Conservation (phyloP, 768 basidiomycete genomes). For the Boletus insuetus region DNA sequence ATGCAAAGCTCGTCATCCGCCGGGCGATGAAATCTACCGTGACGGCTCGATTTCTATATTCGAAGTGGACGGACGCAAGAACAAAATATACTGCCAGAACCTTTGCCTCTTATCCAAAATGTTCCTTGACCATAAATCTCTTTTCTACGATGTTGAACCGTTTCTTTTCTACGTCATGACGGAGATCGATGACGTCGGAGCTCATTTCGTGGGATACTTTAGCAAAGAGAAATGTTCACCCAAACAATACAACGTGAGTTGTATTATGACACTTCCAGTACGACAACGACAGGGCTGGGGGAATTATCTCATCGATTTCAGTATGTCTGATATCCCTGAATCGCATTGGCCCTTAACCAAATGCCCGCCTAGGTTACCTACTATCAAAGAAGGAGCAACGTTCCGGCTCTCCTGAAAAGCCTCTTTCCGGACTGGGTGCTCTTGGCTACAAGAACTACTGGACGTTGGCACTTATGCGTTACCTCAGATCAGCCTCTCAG, state of each 20-base stretch:
- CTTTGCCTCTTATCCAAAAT: conserved; percentile 96
- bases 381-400: conserved; percentile 93
- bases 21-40: conserved; percentile 97
- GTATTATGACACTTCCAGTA: conserved; percentile 98
- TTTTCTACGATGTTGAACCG: conserved; percentile 99
- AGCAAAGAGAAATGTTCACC: conserved; percentile 97
- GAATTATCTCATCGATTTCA: conserved; percentile 95
- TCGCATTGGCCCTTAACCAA: conserved; percentile 1
- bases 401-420: conserved; percentile 92
- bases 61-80: conserved; percentile 97
- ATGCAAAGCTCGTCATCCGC: conserved; percentile 92
- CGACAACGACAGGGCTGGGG: conserved; percentile 97
- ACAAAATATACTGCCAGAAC: conserved; percentile 99
- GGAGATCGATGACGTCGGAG: conserved; percentile 83
- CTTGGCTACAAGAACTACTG: conserved; percentile 96
- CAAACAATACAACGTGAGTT: conserved; percentile 96
- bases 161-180: conserved; percentile 99
- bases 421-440: conserved; percentile 87
- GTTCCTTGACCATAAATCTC: conserved; percentile 98
- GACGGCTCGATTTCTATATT: conserved; percentile 88
- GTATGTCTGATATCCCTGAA: conserved; percentile 40
- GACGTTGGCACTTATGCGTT: conserved; percentile 85
- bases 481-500: conserved; percentile 57
- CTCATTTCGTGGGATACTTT: conserved; percentile 97
- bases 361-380: conserved; percentile 68